Percentiles rank a stretch among this genome's conserved stretches.
Evolutionary conservation across 148 eudicot species (phyloP).

Genomic region (Heliamphora exappendiculata): DNA sequence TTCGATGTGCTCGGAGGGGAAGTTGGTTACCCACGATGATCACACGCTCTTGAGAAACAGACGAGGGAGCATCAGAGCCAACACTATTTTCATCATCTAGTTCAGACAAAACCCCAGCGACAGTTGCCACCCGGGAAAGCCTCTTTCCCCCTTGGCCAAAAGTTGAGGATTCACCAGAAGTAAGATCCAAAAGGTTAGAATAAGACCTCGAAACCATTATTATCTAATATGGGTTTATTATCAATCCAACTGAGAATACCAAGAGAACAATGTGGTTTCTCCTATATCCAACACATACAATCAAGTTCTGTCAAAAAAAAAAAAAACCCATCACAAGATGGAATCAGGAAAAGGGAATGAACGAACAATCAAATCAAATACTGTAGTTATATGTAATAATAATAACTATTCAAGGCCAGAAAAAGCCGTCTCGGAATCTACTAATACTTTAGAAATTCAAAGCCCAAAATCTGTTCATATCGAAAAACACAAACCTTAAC

Average conservation of each 20-base stretch:
- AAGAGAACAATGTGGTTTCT: constrained; percentile 16
- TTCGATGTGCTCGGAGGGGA: constrained; percentile 50
- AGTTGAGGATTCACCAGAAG: constrained; percentile 50
- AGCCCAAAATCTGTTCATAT: neutral
- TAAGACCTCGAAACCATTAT: constrained; percentile 82
- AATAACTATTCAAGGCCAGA: neutral
- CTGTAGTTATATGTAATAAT: neutral
- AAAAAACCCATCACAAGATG: neutral
- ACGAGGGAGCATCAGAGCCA: constrained; percentile 69
- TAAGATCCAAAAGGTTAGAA: constrained; percentile 69
- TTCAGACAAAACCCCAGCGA: constrained; percentile 63
- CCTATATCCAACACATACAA: constrained; percentile 8
- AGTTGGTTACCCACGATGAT: constrained; percentile 84
- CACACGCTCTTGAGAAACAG: constrained; percentile 56
- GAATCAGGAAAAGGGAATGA: neutral
- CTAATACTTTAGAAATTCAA: neutral
- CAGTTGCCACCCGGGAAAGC: constrained; percentile 64
- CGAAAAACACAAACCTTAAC: neutral
- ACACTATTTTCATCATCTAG: constrained; percentile 58
- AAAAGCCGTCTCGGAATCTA: neutral
- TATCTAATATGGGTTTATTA: neutral
- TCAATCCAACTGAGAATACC: constrained; percentile 1
- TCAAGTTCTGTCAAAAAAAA: constrained; percentile 8
- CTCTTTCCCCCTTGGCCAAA: constrained; percentile 45
- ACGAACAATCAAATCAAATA: neutral